Conservation (phyloP, 768 basidiomycete species). For the Tricholomella constricta region DNA sequence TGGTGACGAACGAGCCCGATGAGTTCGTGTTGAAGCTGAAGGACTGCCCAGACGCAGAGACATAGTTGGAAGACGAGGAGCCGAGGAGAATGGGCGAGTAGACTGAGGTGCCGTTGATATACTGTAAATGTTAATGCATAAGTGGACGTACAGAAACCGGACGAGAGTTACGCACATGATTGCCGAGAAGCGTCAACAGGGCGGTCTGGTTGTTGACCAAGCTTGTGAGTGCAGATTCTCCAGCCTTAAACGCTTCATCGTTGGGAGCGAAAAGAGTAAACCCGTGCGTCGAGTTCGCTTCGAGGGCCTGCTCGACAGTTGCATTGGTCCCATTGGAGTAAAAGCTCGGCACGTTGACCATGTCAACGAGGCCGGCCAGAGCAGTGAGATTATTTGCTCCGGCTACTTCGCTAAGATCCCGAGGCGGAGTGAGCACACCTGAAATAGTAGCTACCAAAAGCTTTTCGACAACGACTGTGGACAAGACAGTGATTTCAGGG, state of each 20-base stretch:
- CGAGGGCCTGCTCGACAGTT: slow-evolving; percentile 36
- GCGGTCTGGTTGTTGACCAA: slow-evolving; percentile 48
- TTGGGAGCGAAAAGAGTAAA: slow-evolving; percentile 71
- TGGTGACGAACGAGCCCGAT: slow-evolving; percentile 58
- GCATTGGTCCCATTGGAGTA: slow-evolving; percentile 33
- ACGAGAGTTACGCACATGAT: slow-evolving; percentile 51
- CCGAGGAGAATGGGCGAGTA: slow-evolving; percentile 55
- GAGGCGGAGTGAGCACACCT: slow-evolving; percentile 56
- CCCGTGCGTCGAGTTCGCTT: slow-evolving; percentile 40
- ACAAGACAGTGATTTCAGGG: slow-evolving; percentile 30
- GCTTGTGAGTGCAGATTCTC: slow-evolving; percentile 32
- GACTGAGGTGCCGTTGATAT: slow-evolving; percentile 67
- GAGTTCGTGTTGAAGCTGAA: slow-evolving; percentile 54
- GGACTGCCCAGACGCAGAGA: slow-evolving; percentile 59
- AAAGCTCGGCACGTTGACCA: slow-evolving; percentile 23
- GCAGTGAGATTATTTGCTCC: slow-evolving; percentile 43
- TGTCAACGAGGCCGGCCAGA: slow-evolving; percentile 33
- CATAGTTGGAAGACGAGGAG: slow-evolving; percentile 30
- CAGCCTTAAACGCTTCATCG: slow-evolving; percentile 47
- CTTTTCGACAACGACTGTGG: slow-evolving; percentile 39
- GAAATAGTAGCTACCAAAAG: slow-evolving; percentile 48
- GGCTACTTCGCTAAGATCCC: slow-evolving; percentile 43
- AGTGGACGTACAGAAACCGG: not conserved
- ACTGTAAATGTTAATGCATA: slow-evolving; percentile 28
- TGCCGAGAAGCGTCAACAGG: slow-evolving; percentile 47